Percentiles rank a stretch among this genome's conserved stretches.
Conservation (phyloP, 148 eudicot genomes). For the Agrostemma githago region DNA sequence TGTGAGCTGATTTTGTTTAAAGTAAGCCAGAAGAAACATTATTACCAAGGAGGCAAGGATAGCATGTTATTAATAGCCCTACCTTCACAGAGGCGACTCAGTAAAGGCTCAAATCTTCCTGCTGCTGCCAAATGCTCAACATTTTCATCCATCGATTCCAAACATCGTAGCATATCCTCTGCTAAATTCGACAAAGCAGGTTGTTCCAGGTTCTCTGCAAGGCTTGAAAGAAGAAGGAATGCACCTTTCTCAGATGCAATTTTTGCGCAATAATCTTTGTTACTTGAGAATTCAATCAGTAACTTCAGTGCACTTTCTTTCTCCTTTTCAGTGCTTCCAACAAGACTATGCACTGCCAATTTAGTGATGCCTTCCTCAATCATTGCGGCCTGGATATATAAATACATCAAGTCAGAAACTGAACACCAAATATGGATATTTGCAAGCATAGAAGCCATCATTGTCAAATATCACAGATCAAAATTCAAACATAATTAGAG, state of each 20-base stretch:
- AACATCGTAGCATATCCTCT: constrained; percentile 43
- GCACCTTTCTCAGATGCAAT: constrained; percentile 73
- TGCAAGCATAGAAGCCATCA: neutral
- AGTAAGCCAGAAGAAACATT: neutral
- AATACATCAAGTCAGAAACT: constrained; percentile 8
- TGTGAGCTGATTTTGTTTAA: neutral
- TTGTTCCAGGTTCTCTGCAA: constrained; percentile 56
- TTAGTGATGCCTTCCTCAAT: constrained; percentile 52
- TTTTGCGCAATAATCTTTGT: constrained; percentile 44
- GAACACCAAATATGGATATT: neutral
- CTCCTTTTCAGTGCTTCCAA: constrained; percentile 53
- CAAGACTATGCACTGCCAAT: constrained; percentile 53
- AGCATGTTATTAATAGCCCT: constrained; percentile 6
- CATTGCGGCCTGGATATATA: constrained; percentile 39
- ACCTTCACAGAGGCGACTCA: constrained; percentile 52
- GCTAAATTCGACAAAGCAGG: constrained; percentile 55
- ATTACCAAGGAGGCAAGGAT: neutral
- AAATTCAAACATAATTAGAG: neutral
- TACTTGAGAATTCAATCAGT: constrained; percentile 46
- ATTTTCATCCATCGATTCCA: constrained; percentile 51
- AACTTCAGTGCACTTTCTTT: constrained; percentile 53
- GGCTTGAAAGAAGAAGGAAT: constrained; percentile 54
- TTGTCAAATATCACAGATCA: neutral
- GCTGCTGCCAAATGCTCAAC: constrained; percentile 54
- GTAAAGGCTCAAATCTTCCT: constrained; percentile 62